A percentile compares a stretch with the other conserved stretches of the same genome.
Conservation (phyloP, 352 stramenopile genomes). For the Pythium brassicae region DNA sequence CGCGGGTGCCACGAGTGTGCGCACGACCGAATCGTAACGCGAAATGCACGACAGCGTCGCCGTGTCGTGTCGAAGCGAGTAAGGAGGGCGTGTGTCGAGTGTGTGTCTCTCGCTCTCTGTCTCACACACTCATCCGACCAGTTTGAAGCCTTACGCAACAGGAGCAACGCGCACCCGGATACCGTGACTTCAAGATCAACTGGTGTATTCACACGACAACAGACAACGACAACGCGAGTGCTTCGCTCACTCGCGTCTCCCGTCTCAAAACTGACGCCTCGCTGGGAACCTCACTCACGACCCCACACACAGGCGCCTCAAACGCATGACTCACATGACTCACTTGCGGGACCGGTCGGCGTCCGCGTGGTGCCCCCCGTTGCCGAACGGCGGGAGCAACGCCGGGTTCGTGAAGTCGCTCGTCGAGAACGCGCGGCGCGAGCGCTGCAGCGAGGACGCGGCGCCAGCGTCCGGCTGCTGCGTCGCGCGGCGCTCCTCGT, state of each 20-base stretch:
- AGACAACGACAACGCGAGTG: constrained; percentile 1
- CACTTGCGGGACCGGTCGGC: constrained; percentile 9
- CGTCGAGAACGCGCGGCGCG: constrained; percentile 56
- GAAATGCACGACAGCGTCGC: neutral
- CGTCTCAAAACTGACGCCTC: neutral
- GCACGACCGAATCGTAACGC: neutral
- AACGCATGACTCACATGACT: neutral
- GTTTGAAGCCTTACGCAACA: too few relatives aligned
- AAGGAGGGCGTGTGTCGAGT: too few relatives aligned
- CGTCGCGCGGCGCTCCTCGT: constrained; percentile 36
- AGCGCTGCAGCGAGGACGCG: constrained; percentile 39
- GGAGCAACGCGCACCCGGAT: too few relatives aligned
- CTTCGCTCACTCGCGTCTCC: neutral
- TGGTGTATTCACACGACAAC: too few relatives aligned
- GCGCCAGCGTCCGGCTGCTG: constrained; percentile 27
- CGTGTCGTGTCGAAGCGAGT: too few relatives aligned
- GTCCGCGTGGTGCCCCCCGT: neutral
- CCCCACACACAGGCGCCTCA: neutral
- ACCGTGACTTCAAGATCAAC: too few relatives aligned
- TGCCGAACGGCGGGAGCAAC: constrained; percentile 9
- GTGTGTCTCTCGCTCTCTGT: too few relatives aligned
- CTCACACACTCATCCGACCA: neutral
- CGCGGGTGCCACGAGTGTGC: neutral
- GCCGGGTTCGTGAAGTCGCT: constrained; percentile 41
- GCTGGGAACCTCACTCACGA: too few relatives aligned